Evolutionary conservation across 2,329 filamentous ascomycete genomes (phyloP).

Genomic region (Plectosphaerella plurivora): DNA sequence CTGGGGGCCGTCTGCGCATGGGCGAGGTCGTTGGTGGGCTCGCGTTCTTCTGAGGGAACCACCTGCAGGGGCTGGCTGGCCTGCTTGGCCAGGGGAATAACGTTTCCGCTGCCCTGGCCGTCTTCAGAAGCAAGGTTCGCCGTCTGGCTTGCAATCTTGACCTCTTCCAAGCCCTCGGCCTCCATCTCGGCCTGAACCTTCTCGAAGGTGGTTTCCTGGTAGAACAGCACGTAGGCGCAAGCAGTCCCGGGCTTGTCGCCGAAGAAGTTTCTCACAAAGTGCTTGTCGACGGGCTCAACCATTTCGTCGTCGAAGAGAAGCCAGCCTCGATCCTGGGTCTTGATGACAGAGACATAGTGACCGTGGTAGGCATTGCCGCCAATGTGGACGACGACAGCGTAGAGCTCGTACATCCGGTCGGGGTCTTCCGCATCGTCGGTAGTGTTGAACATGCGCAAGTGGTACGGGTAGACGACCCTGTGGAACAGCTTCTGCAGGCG

Average conservation of each 20-base stretch:
- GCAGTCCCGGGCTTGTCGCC: slow-evolving; percentile 87
- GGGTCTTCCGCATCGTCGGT: slow-evolving; percentile 93
- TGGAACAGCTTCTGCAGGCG: slow-evolving; percentile 95
- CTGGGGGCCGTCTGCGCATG: slow-evolving; percentile 63
- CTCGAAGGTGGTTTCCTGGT: slow-evolving; percentile 80
- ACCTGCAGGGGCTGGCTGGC: slow-evolving; percentile 43
- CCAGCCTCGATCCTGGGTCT: slow-evolving; percentile 94
- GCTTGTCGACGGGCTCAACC: slow-evolving; percentile 96
- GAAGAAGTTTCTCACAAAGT: slow-evolving; percentile 95
- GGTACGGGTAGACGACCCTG: slow-evolving; percentile 93
- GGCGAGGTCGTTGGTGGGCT: slow-evolving; percentile 53
- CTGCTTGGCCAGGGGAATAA: slow-evolving; percentile 42
- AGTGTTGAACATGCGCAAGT: slow-evolving; percentile 94
- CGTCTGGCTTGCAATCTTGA: slow-evolving; percentile 49
- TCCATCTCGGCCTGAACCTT: slow-evolving; percentile 74
- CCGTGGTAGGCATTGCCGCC: slow-evolving; percentile 95
- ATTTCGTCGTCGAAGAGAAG: slow-evolving; percentile 96
- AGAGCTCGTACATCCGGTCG: slow-evolving; percentile 91
- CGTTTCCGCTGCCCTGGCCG: slow-evolving; percentile 36
- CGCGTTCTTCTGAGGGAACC: neutral
- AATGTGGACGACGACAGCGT: slow-evolving; percentile 96
- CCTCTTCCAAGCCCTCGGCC: slow-evolving; percentile 66
- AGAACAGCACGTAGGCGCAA: slow-evolving; percentile 95
- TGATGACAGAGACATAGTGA: slow-evolving; percentile 96
- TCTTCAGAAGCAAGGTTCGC: slow-evolving; percentile 50